Evolutionary conservation across 495 filamentous ascomycete species (phyloP), one percentile per base, ranked within the genome.

Genomic region (Pyrenopolyporus hunteri): DNA sequence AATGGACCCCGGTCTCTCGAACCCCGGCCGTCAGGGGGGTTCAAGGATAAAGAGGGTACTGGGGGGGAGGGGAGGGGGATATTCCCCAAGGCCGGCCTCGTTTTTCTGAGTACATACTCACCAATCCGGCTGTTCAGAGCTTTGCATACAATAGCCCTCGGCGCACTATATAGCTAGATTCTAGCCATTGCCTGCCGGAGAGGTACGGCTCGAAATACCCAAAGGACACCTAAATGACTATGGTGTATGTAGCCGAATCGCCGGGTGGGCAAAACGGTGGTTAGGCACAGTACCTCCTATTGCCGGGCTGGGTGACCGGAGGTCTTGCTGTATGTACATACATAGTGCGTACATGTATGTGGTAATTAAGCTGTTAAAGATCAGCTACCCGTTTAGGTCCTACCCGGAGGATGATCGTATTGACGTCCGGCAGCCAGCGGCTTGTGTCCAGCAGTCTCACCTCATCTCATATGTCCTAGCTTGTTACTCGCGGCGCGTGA

Each of bases 11-110:
- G 39, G 46, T 20, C 36, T 22, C 23, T 39, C 11, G 22, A 44
- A 33, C 17, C 50, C 57, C 51, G 19, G 46, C 2, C 10, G 13
- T 14, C 59, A 67, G 53, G 64, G 53, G 64, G 64, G 35, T 57
- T 9, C 25, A 23, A 40, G 32, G 44, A 23, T 43, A 47, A 36
- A 40, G 42, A 52, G 19, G 17, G 20, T 33, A 33, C 14, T n/a
- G n/a, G n/a, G n/a, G n/a, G n/a, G n/a, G n/a, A n/a, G n/a, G n/a
- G n/a, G n/a, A n/a, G 43, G 28, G n/a, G 43, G 26, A n/a, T 46
- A 17, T 29, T 46, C 10, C 19, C 37, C 20, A 40, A n/a, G 43
- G 9, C 43, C n/a, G n/a, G n/a, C 9, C 25, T 25, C 20, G 19
- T 6, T 35, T 35, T 16, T 49, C 11, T 23, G 16, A 42, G 4